Base-by-base conservation (phyloP, 306 rosid species). In the Ceratonia siliqua region DNA sequence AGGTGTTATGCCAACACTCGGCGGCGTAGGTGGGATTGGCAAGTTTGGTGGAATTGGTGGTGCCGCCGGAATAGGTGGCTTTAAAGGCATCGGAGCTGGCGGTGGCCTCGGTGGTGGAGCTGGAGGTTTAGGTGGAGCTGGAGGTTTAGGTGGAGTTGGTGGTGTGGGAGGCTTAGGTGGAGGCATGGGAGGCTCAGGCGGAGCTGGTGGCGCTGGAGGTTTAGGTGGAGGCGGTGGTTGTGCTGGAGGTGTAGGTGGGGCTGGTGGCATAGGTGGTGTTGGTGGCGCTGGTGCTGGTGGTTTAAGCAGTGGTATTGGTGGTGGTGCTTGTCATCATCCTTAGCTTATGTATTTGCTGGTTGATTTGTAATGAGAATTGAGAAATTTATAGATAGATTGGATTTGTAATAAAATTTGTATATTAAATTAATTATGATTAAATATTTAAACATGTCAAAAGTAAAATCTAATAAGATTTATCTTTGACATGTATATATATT, bases 71-170 rank as follows among this genome's bases (percentile, higher is more conserved):
- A 39, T 57, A 0, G 85, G 76, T 0, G 85, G 87, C 35, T 48
- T 12, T 27, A 45, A 14, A 5, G 82, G 84, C 4, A 24, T 39
- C n/a, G n/a, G n/a, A n/a, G n/a, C n/a, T 14, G 88, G 84, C 4
- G 84, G 74, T 5, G 82, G 87, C 0, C 14, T 56, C 7, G 87
- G 84, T 1, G 85, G 88, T 0, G n/a, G n/a, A n/a, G n/a, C 0
- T 55, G 0, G 80, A n/a, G n/a, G 85, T 8, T n/a, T n/a, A n/a
- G 81, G 84, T 0, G 61, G 10, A 5, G 74, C 33, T 1, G 85
- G 88, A 0, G 48, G 27, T 28, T 41, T 65, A 0, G 79, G 78
- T 4, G 66, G 57, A 0, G 46, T n/a, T 5, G 83, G 54, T 2
- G 77, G 70, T 0, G 24, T 57, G 4, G 76, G 79, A 0, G 76